These are phyloP conservation scores for Pythium sp. DNA, from an alignment of 352 stramenopile species.

Conservation along the genomic window DNA sequence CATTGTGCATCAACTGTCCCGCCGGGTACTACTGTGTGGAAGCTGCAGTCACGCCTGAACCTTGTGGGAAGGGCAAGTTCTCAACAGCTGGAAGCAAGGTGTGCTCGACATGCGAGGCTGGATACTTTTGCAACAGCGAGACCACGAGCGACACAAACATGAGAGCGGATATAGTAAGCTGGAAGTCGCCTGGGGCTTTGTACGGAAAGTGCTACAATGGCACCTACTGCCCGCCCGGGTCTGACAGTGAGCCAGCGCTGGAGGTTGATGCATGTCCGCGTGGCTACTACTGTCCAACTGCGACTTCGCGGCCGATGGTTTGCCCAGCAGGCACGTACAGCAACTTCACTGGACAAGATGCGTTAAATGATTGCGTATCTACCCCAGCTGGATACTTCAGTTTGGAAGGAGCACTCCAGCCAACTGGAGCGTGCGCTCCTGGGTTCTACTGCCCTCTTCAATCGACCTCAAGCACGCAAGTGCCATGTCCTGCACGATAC, in stretches of 20 bases:
- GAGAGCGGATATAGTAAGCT: slow-evolving; percentile 49
- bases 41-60: slow-evolving; percentile 45
- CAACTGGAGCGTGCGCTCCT: slow-evolving; percentile 57
- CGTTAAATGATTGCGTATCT: slow-evolving; percentile 65
- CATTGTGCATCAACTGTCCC: slow-evolving; percentile 69
- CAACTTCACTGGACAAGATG: slow-evolving; percentile 75
- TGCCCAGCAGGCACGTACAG: slow-evolving; percentile 87
- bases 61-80: slow-evolving; percentile 73
- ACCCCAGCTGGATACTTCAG: slow-evolving; percentile 74
- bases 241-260: slow-evolving; percentile 65
- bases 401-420: slow-evolving; percentile 51
- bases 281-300: slow-evolving; percentile 81
- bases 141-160: slow-evolving; percentile 71
- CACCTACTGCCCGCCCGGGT: slow-evolving; percentile 77
- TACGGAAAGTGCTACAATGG: slow-evolving; percentile 86
- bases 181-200: slow-evolving; percentile 48
- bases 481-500: slow-evolving; percentile 74
- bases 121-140: slow-evolving; percentile 76
- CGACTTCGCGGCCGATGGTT: slow-evolving; percentile 56
- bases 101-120: slow-evolving; percentile 60
- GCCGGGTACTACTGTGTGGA: slow-evolving; percentile 82
- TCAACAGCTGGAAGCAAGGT: slow-evolving; percentile 50
- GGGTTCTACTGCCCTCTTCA: slow-evolving; percentile 84
- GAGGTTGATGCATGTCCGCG: slow-evolving; percentile 69
- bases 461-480: slow-evolving; percentile 63